phyloP scores from a whole-genome alignment of 352 stramenopile species.

The Globisporangium orthogonon region DNA sequence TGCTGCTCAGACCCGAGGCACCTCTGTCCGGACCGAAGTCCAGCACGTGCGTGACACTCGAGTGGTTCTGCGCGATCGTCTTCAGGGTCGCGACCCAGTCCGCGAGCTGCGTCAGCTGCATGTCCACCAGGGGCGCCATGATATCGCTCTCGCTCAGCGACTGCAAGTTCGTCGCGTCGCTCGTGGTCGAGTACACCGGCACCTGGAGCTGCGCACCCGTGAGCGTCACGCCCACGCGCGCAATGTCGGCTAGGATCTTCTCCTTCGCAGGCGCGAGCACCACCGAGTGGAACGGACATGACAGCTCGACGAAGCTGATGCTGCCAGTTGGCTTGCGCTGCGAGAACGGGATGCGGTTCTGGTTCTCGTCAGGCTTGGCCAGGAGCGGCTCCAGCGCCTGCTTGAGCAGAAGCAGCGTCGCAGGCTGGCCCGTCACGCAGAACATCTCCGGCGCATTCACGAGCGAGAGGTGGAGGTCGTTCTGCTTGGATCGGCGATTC shows the following conservation, averaged over 20 bases:
- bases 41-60: conserved; percentile 54
- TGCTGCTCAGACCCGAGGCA: conserved; percentile 40
- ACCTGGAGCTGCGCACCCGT: conserved; percentile 46
- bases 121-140: conserved; percentile 36
- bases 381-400: conserved; percentile 39
- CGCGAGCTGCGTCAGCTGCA: conserved; percentile 59
- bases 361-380: conserved; percentile 44
- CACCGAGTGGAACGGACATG: conserved; percentile 72
- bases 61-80: conserved; percentile 26
- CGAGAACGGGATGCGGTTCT: conserved; percentile 77
- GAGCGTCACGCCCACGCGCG: conserved; percentile 27
- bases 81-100: conserved; percentile 56
- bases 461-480: conserved; percentile 66
- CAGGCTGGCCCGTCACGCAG: conserved; percentile 63
- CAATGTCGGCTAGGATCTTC: conserved; percentile 40
- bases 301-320: conserved; percentile 54
- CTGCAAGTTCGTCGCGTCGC: conserved; percentile 49
- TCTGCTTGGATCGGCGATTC: conserved; percentile 30
- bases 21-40: conserved; percentile 70
- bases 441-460: conserved; percentile 55
- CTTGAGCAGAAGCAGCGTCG: conserved; percentile 48
- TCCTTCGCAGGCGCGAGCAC: conserved; percentile 35
- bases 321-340: conserved; percentile 63
- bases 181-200: conserved; percentile 58
- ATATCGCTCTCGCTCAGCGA: conserved; percentile 30